Evolutionary conservation across 2,329 filamentous ascomycete species (phyloP).

Genomic region (Aspergillus unguis): DNA sequence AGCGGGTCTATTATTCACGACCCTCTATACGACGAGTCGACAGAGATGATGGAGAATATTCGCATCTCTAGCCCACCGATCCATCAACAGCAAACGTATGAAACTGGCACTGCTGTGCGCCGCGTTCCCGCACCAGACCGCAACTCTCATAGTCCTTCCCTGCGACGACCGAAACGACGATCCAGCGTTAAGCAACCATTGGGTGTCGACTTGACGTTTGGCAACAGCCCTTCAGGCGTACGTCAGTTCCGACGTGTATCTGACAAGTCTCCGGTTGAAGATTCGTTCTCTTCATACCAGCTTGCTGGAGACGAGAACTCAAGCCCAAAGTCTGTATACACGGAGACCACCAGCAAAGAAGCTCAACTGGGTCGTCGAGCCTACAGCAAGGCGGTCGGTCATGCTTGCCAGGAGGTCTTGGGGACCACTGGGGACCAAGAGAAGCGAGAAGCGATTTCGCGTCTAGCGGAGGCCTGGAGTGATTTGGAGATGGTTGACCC

Average conservation of each 20-base stretch:
- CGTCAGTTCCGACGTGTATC: conserved; percentile 88
- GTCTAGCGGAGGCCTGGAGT: conserved; percentile 80
- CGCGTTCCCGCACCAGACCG: conserved; percentile 45
- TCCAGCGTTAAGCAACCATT: conserved; percentile 68
- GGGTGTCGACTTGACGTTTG: conserved; percentile 86
- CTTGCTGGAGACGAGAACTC: conserved; percentile 39
- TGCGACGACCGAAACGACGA: conserved; percentile 41
- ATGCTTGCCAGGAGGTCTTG: conserved; percentile 78
- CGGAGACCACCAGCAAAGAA: conserved; percentile 63
- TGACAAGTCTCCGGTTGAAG: conserved; percentile 51
- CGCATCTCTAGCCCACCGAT: conserved; percentile 45
- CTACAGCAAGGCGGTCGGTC: conserved; percentile 77
- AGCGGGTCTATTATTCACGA: conserved; percentile 40
- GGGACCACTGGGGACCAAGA: conserved; percentile 67
- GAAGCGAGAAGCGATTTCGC: conserved; percentile 81
- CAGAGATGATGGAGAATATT: conserved; percentile 40
- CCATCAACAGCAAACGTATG: conserved; percentile 44
- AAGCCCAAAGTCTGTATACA: conserved; percentile 34
- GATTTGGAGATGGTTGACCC: conserved; percentile 82
- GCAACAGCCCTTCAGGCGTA: conserved; percentile 87
- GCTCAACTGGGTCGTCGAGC: conserved; percentile 75
- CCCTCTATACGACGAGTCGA: conserved; percentile 35
- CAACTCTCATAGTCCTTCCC: conserved; percentile 35
- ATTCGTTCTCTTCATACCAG: conserved; percentile 23
- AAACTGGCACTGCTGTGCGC: conserved; percentile 58